Evolutionary conservation across 805 yeast genomes (phyloP).

Genomic region (Tetrapisispora pingtungensis): DNA sequence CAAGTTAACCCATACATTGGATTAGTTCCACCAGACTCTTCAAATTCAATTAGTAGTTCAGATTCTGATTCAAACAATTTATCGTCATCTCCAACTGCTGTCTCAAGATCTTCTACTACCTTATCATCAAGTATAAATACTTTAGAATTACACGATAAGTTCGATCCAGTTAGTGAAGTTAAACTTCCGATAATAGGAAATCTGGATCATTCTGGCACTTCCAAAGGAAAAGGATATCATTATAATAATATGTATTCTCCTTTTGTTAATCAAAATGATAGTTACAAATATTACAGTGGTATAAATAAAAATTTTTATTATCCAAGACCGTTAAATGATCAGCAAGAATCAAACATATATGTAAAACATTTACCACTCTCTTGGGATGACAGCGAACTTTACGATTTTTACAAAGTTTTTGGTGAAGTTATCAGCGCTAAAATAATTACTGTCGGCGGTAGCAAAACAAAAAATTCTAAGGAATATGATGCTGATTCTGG

Average conservation of each 20-base stretch:
- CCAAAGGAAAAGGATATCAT: neutral
- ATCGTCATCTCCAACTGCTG: neutral
- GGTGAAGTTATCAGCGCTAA: slow-evolving; percentile 49
- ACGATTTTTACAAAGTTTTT: slow-evolving; percentile 33
- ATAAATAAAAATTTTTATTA: slow-evolving; percentile 5
- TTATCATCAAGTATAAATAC: neutral
- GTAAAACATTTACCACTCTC: slow-evolving; percentile 51
- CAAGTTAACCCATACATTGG: neutral
- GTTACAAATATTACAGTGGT: neutral
- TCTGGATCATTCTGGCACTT: neutral
- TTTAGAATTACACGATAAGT: neutral
- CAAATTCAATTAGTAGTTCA: neutral
- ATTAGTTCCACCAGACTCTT: neutral
- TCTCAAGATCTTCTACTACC: neutral
- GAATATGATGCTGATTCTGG: slow-evolving; percentile 4
- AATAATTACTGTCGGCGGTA: slow-evolving; percentile 39
- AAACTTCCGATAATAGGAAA: neutral
- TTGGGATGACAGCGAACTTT: slow-evolving; percentile 46
- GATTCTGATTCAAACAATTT: neutral
- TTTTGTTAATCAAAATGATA: neutral
- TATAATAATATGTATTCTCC: neutral
- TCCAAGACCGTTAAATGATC: slow-evolving; percentile 32
- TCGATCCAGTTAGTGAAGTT: neutral
- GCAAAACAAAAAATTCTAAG: slow-evolving; percentile 10
- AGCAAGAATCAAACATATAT: slow-evolving; percentile 65